Evolutionary conservation across 2,329 filamentous ascomycete species (phyloP), one percentile per base, ranked within the genome.

Genomic region (Trichoderma harzianum): DNA sequence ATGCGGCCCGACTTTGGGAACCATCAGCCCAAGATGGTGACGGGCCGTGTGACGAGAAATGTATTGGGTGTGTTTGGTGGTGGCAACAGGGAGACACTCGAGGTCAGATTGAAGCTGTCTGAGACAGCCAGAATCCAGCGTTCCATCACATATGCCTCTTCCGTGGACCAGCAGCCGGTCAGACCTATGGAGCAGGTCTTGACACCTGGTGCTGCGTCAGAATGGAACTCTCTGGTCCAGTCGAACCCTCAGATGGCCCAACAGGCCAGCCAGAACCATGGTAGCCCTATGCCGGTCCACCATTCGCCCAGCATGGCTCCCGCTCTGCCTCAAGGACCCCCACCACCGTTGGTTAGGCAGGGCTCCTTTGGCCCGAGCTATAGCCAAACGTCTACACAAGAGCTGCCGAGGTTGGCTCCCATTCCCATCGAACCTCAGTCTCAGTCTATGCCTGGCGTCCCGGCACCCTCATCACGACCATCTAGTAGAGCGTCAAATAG

Each of bases 41-140:
- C 95, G 8, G 96, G 96, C 71, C 92, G 94, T 39, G 93, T 99
- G 69, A 94, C 93, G 78, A 93, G 92, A 79, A 98, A 97, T 79
- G 83, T 94, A 58, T 85, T 97, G 60, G 93, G 92, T 11, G 85
- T 98, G 28, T 97, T 98, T 79, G 91, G 90, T 51, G 93, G 92
- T 77, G 94, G 93, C 36, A 87, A 91, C 72, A 92, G 91, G 76
- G 95, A 98, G 82, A 98, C 93, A 0, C 84, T 99, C 72, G 96
- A 99, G 83, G 95, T 99, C 75, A 97, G 92, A 80, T 86, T 99
- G 73, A 94, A 93, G 78, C 86, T 99, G 71, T 92, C 94, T 2
- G 91, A 92, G 18, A 91, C 97, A 43, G 87, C 91, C 21, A 92
- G 88, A 67, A 86, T 84, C 58, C 79, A 80, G 26, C 81, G 79